Evolutionary conservation across 192 early-diverging fungal species (phyloP), one percentile per base, ranked within the genome.

Genomic region (Chytriomyces confervae): DNA sequence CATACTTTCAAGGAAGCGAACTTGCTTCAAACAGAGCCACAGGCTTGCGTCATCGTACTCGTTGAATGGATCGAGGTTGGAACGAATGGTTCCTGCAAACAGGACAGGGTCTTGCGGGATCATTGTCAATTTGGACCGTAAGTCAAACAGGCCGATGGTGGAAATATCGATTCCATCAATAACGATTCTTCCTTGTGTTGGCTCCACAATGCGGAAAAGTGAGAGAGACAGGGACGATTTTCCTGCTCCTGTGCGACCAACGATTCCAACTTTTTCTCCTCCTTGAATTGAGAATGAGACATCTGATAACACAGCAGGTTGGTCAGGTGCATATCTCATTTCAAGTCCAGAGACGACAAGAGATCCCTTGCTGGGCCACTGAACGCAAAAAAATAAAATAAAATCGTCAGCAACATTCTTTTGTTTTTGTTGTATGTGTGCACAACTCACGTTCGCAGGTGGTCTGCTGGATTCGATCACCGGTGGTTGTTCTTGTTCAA

Each of bases 51-150:
- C 92, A 24, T 84, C 75, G 62, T 90, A 88, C 72, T 93, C 85
- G 27, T 82, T 80, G 71, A 94, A 87, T 1, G 94, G 94, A 70
- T 98, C 95, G 68, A 96, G 79, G 78, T 96, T 96, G 43, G 86
- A 84, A 9, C 95, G 85, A 53, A 95, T 81, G 0, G 89, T 86
- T 44, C 92, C 92, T 2, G 84, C 80, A 82, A 93, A 93, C 36
- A 93, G 75, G 7, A 91, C 84, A 6, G 91, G 87, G 69, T 92
- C 86, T 61, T 89, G 88, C 18, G 88, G 86, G 73, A 89, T 86
- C 53, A 87, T 86, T 1, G 84, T 86, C 16, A 89, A 47, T 73
- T 82, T 64, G 76, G 87, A 71, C 82, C 91, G 62, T 77, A 89
- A 86, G 72, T 89, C 91, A 48, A 64, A 79, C 24, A 86, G 79